phyloP scores from a whole-genome alignment of 1,139 yeast genomes.

The Yamadazyma triangularis region DNA sequence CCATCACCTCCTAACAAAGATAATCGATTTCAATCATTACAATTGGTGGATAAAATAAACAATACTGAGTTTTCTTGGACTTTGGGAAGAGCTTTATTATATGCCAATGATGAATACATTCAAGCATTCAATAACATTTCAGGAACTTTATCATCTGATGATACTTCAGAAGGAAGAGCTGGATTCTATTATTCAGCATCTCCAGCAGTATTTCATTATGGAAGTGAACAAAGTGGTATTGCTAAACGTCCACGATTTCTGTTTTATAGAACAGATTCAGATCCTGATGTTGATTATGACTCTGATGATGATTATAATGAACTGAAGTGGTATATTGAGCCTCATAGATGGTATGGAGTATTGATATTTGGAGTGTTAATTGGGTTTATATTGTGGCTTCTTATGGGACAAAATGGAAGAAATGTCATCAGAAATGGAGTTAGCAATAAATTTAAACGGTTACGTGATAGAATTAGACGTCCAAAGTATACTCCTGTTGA shows the following conservation, averaged over 20 bases:
- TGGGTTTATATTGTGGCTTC: conserved; percentile 39
- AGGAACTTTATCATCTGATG: too few relatives aligned
- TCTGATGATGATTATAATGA: conserved; percentile 27
- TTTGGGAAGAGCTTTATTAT: conserved; percentile 70
- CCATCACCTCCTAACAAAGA: conserved; percentile 19
- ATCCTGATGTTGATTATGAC: too few relatives aligned
- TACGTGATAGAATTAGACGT: too few relatives aligned
- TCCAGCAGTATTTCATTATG: conserved; percentile 42
- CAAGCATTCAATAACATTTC: conserved; percentile 34
- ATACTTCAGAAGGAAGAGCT: conserved; percentile 12
- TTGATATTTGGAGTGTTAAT: conserved; percentile 42
- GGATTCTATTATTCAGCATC: conserved; percentile 53
- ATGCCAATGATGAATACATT: conserved; percentile 45
- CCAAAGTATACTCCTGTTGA: too few relatives aligned
- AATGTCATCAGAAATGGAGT: too few relatives aligned
- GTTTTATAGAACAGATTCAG: too few relatives aligned
- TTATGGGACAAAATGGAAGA: conserved; percentile 41
- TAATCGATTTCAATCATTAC: conserved; percentile 45
- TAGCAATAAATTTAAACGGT: too few relatives aligned
- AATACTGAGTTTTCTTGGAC: conserved; percentile 81
- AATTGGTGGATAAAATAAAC: conserved; percentile 57
- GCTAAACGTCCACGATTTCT: conserved; percentile 42
- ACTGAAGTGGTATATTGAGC: conserved; percentile 38
- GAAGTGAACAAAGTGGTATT: conserved; percentile 49
- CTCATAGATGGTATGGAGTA: conserved; percentile 56